Conservation (phyloP, 1,139 yeast genomes). For the Torulaspora pretoriensis region DNA sequence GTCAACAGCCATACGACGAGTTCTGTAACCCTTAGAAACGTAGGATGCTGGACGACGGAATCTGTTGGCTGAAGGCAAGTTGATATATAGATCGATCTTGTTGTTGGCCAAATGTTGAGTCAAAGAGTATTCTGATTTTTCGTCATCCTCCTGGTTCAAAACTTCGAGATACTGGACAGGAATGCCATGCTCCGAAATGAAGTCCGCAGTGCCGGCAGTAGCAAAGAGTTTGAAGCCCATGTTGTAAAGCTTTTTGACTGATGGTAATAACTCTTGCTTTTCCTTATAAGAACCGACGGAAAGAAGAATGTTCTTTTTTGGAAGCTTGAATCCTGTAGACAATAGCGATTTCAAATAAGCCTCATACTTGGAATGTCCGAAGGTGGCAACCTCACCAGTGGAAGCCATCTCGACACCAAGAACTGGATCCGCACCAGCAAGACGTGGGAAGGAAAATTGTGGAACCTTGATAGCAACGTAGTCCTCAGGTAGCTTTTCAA, state of each 20-base stretch:
- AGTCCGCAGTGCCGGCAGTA: conserved; percentile 98
- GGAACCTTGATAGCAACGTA: conserved; percentile 98
- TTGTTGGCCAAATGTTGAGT: conserved; percentile 96
- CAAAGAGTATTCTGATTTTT: conserved; percentile 89
- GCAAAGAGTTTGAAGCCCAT: conserved; percentile 91
- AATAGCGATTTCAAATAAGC: conserved; percentile 92
- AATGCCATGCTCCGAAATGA: conserved; percentile 87
- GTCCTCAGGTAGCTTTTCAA: conserved; percentile 80
- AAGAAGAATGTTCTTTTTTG: conserved; percentile 88
- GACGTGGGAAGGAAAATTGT: conserved; percentile 94
- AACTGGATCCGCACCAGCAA: conserved; percentile 98
- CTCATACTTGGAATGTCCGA: conserved; percentile 94
- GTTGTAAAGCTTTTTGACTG: conserved; percentile 74
- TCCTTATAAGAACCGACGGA: conserved; percentile 98
- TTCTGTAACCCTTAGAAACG: conserved; percentile 94
- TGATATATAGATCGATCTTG: conserved; percentile 92
- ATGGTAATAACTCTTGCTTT: conserved; percentile 87
- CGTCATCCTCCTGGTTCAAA: conserved; percentile 64
- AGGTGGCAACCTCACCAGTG: conserved; percentile 98
- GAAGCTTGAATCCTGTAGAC: conserved; percentile 92
- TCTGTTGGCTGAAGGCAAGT: conserved; percentile 93
- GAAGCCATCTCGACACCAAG: conserved; percentile 99
- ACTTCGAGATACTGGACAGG: conserved; percentile 96
- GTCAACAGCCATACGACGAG: conserved; percentile 99
- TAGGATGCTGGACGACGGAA: conserved; percentile 98